Base-by-base conservation (phyloP, 768 basidiomycete genomes). In the Suillus decipiens region DNA sequence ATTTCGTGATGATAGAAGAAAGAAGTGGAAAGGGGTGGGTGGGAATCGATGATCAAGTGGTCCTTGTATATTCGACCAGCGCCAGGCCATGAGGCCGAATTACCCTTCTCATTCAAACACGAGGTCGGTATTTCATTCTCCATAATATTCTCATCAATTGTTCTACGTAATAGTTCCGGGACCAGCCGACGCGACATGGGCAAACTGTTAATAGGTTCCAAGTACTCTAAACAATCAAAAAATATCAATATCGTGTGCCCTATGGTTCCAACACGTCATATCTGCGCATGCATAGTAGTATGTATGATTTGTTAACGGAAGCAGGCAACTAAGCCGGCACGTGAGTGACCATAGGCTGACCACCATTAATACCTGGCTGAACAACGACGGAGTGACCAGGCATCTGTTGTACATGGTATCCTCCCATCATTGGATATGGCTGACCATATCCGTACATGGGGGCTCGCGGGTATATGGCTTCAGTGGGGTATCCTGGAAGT, bases 331-430 rank as follows among this genome's bases (percentile, higher is more conserved):
- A 72, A 58, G 56, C 64, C 24, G 84, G 87, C 34, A 89, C 75
- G 67, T 88, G 87, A 17, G 84, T 86, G 57, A 92, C 76, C n/a
- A 82, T 80, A 15, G 89, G 78, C 24, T 84, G 82, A 43, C 78
- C 80, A 42, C 89, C 89, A 65, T 85, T 83, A 61, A 80, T 63
- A 53, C 86, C 84, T 36, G 88, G 90, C 67, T 89, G 89, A 64
- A 92, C 86, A 53, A 92, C 76, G 65, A 89, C 76, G 9, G 89
- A 84, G 67, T 86, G 83, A 9, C 89, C 89, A 59, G 85, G 84
- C 63, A 71, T 74, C 65, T 83, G 84, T 67, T 79, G 80, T 59
- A 86, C 73, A 61, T 81, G 75, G 67, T 72, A 75, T 36, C 71
- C 75, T 60, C 75, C 75, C 39, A 64, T 67, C 37, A 57, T 6